A percentile compares a stretch with the other conserved stretches of the same genome.
Conservation (phyloP, 495 filamentous ascomycete genomes). For the Hyaloscypha finlandica region DNA sequence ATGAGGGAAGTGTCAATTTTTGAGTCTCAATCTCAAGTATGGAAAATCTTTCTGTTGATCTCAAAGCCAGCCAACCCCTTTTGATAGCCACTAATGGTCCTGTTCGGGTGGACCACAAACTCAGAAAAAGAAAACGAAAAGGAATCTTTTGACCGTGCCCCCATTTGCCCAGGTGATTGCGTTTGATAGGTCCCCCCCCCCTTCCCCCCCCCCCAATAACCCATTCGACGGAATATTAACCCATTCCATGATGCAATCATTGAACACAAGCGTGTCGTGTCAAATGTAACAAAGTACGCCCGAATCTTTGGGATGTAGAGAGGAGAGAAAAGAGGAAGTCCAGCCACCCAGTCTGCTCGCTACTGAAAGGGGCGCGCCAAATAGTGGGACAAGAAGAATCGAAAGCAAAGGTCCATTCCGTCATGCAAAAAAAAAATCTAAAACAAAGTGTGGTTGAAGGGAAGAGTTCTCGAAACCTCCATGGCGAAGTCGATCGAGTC, state of each 20-base stretch:
- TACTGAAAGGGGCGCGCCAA: conserved; percentile 28
- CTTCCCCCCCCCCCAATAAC: conserved; percentile 12
- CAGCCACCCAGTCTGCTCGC: conserved; percentile 33
- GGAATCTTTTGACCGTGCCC: conserved; percentile 34
- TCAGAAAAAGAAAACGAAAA: conserved; percentile 25
- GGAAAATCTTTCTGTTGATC: conserved; percentile 33
- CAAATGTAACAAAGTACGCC: conserved; percentile 33
- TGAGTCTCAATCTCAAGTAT: conserved; percentile 25
- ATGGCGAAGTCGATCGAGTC: conserved; percentile 25
- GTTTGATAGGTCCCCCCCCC: no score
- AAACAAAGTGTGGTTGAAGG: conserved; percentile 28
- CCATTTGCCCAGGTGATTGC: conserved; percentile 25
- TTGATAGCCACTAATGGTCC: conserved; percentile 34
- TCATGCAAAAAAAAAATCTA: conserved; percentile 37
- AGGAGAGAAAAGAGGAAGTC: conserved; percentile 31
- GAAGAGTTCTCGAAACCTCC: conserved; percentile 23
- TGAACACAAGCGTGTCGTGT: conserved; percentile 33
- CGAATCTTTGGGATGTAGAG: conserved; percentile 34
- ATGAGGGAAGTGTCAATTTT: conserved; percentile 24
- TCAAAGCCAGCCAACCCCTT: conserved; percentile 32
- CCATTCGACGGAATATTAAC: conserved; percentile 28
- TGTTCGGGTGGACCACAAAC: conserved; percentile 12
- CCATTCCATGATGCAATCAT: conserved; percentile 34
- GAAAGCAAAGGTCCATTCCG: conserved; percentile 33
- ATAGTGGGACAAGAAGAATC: conserved; percentile 38